Conservation (phyloP, 2,329 filamentous ascomycete species). For the Xylaria sp. region DNA sequence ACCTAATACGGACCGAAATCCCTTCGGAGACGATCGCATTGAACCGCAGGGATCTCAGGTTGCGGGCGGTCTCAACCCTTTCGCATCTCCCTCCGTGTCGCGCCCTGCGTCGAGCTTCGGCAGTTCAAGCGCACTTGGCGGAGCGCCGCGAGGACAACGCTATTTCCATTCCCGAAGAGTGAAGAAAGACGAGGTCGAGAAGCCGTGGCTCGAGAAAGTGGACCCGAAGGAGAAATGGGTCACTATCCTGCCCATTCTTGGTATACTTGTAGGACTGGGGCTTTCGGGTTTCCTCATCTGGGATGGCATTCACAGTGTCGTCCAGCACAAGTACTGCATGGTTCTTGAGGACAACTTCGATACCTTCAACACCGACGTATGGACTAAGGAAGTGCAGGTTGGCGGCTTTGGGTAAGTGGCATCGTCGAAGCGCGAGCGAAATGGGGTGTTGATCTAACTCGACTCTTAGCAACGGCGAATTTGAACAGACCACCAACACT, state of each 20-base stretch:
- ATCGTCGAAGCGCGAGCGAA: not conserved
- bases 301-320: constrained; percentile 77
- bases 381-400: constrained; percentile 79
- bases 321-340: constrained; percentile 78
- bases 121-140: constrained; percentile 55
- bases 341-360: constrained; percentile 75
- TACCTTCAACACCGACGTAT: constrained; percentile 67
- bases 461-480: constrained; percentile 76
- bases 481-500: constrained; percentile 77
- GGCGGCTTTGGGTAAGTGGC: constrained; percentile 77
- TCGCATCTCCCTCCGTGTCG: constrained; percentile 57
- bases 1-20: constrained; percentile 57
- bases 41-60: constrained; percentile 41
- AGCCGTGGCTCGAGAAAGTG: constrained; percentile 79
- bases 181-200: constrained; percentile 77
- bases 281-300: constrained; percentile 78
- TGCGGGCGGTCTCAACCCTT: constrained; percentile 55
- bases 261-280: constrained; percentile 74
- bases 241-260: constrained; percentile 80
- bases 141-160: constrained; percentile 56
- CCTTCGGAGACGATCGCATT: constrained; percentile 54
- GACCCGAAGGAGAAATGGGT: constrained; percentile 89
- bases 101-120: constrained; percentile 61
- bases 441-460: constrained; percentile 31
- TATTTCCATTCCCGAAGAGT: constrained; percentile 82